phyloP scores from a whole-genome alignment of 192 early-diverging fungal species.

The Backusella luteola region DNA sequence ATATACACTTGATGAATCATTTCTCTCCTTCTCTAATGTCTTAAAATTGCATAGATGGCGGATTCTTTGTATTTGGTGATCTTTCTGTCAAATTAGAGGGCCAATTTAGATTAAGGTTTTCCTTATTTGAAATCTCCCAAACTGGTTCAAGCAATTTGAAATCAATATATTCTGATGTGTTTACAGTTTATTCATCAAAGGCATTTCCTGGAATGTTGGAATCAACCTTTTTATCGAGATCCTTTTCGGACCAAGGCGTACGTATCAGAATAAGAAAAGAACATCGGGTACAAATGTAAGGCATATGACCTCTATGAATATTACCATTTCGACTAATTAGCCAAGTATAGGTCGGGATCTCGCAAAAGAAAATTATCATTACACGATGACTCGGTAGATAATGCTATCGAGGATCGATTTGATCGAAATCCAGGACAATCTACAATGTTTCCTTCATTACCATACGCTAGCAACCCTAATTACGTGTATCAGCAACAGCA shows the following conservation, averaged over 20 bases:
- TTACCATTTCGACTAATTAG: background rate
- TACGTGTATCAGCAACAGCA: slow-evolving; percentile 1
- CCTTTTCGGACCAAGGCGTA: slow-evolving; percentile 92
- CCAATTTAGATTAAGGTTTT: slow-evolving; percentile 72
- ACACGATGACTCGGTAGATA: background rate
- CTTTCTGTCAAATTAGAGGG: slow-evolving; percentile 87
- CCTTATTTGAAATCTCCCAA: slow-evolving; percentile 82
- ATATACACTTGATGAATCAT: background rate
- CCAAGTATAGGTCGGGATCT: slow-evolving; percentile 1
- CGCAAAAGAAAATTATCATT: slow-evolving; percentile 16
- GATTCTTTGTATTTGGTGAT: slow-evolving; percentile 94
- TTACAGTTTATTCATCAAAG: slow-evolving; percentile 83
- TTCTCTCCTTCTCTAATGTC: background rate
- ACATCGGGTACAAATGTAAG: slow-evolving; percentile 42
- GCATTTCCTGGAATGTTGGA: slow-evolving; percentile 91
- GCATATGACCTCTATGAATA: background rate
- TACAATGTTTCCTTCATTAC: slow-evolving; percentile 1
- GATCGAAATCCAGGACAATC: slow-evolving; percentile 5
- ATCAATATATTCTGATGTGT: slow-evolving; percentile 70
- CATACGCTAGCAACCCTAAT: background rate
- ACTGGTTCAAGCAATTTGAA: slow-evolving; percentile 36
- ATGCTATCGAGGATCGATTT: background rate
- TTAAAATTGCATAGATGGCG: slow-evolving; percentile 58
- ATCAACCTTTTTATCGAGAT: slow-evolving; percentile 81
- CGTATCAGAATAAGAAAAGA: slow-evolving; percentile 92